Evolutionary conservation across 2,329 filamentous ascomycete genomes (phyloP).

Genomic region (Exserohilum rostratum): DNA sequence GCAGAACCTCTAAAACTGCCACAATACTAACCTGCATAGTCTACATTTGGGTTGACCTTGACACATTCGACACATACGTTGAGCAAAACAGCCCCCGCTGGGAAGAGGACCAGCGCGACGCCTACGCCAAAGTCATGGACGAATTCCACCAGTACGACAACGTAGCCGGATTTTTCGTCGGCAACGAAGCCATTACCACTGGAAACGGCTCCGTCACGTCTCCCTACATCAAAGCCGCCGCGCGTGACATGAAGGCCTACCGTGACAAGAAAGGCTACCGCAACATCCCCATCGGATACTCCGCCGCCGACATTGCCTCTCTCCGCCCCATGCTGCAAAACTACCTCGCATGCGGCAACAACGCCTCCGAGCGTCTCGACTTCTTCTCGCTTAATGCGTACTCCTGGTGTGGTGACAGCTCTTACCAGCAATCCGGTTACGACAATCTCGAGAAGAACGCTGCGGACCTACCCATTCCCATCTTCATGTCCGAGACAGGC

Average conservation of each 20-base stretch:
- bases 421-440: constrained; percentile 72
- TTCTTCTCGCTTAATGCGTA: constrained; percentile 89
- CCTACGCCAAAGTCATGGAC: constrained; percentile 76
- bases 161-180: constrained; percentile 76
- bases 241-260: constrained; percentile 82
- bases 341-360: constrained; percentile 79
- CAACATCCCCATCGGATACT: constrained; percentile 83
- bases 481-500: constrained; percentile 77
- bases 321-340: constrained; percentile 69
- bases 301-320: constrained; percentile 80
- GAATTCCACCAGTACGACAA: constrained; percentile 79
- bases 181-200: constrained; percentile 77
- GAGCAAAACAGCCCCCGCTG: constrained; percentile 69
- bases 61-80: constrained; percentile 71
- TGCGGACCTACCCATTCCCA: constrained; percentile 69
- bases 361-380: constrained; percentile 71
- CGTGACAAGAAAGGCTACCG: constrained; percentile 77
- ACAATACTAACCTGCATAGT: constrained; percentile 61
- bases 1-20: neutral
- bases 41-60: constrained; percentile 83
- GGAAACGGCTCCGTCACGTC: constrained; percentile 66
- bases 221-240: constrained; percentile 82
- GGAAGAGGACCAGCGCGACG: constrained; percentile 73
- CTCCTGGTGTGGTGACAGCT: constrained; percentile 59
- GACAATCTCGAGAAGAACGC: constrained; percentile 69